Evolutionary conservation across 2,329 filamentous ascomycete species (phyloP).

Genomic region (Monilinia fructicola): DNA sequence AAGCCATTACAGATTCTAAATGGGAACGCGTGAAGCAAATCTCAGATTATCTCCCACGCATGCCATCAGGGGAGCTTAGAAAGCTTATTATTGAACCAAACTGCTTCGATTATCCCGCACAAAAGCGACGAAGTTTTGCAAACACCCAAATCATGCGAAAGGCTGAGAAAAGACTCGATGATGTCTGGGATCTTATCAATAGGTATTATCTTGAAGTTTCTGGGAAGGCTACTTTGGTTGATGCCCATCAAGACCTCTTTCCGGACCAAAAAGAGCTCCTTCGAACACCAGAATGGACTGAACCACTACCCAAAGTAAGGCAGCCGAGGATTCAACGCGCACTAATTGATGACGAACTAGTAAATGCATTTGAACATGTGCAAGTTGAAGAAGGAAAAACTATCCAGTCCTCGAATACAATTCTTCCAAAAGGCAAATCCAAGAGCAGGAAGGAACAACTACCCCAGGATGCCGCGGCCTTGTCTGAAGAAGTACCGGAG

Average conservation of each 20-base stretch:
- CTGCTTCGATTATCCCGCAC: not conserved
- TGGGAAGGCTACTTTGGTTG: not conserved
- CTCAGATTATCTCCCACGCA: not conserved
- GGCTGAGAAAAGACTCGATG: not conserved
- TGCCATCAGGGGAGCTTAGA: not conserved
- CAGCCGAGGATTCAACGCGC: too few relatives aligned
- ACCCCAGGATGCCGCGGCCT: too few relatives aligned
- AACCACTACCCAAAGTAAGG: not conserved
- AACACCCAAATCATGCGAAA: not conserved
- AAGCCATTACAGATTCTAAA: not conserved
- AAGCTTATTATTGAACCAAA: not conserved
- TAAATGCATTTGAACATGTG: not conserved
- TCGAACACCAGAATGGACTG: slow-evolving; percentile 4
- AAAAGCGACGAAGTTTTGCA: not conserved
- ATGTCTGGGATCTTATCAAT: not conserved
- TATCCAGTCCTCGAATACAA: not conserved
- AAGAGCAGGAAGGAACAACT: not conserved
- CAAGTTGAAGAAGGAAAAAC: not conserved
- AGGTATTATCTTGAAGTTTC: not conserved
- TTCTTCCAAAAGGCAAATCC: not conserved
- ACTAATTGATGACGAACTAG: too few relatives aligned
- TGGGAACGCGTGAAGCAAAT: not conserved
- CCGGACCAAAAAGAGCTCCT: not conserved
- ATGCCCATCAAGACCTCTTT: not conserved
- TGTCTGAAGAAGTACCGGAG: not conserved